Evolutionary conservation across 805 yeast genomes (phyloP).

Genomic region (Myxozyma neotropica): DNA sequence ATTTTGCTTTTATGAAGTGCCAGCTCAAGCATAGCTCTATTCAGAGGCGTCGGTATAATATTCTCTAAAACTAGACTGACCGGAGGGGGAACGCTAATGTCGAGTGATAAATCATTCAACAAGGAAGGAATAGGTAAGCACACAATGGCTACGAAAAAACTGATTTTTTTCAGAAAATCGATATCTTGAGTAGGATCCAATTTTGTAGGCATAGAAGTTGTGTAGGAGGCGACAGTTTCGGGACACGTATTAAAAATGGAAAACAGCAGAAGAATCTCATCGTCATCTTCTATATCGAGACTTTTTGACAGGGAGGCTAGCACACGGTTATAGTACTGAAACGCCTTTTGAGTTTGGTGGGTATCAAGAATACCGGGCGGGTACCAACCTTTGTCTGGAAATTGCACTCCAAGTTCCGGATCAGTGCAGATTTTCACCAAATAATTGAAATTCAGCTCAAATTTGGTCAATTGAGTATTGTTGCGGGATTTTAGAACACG

Average conservation of each 20-base stretch:
- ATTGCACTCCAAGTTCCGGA: conserved; percentile 40
- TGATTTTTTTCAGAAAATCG: conserved; percentile 78
- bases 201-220: conserved; percentile 41
- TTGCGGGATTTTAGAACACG: conserved; percentile 48
- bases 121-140: conserved; percentile 55
- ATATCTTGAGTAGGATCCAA: conserved; percentile 80
- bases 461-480: conserved; percentile 53
- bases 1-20: conserved; percentile 50
- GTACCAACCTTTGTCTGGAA: conserved; percentile 42
- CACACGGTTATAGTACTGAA: conserved; percentile 67
- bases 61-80: conserved; percentile 52
- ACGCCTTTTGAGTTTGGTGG: conserved; percentile 42
- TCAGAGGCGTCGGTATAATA: conserved; percentile 65
- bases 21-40: conserved; percentile 59
- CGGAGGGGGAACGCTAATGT: conserved; percentile 40
- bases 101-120: neutral
- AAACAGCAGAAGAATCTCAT: conserved; percentile 59
- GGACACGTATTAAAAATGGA: conserved; percentile 57
- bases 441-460: conserved; percentile 44
- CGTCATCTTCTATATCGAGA: conserved; percentile 73
- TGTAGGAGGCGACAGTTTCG: conserved; percentile 74
- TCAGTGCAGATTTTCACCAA: conserved; percentile 27
- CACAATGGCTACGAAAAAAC: conserved; percentile 62
- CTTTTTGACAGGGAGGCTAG: conserved; percentile 62
- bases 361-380: conserved; percentile 24